These are phyloP conservation scores for Podospora conica DNA, from an alignment of 495 filamentous ascomycete genomes.

Conservation along the genomic window DNA sequence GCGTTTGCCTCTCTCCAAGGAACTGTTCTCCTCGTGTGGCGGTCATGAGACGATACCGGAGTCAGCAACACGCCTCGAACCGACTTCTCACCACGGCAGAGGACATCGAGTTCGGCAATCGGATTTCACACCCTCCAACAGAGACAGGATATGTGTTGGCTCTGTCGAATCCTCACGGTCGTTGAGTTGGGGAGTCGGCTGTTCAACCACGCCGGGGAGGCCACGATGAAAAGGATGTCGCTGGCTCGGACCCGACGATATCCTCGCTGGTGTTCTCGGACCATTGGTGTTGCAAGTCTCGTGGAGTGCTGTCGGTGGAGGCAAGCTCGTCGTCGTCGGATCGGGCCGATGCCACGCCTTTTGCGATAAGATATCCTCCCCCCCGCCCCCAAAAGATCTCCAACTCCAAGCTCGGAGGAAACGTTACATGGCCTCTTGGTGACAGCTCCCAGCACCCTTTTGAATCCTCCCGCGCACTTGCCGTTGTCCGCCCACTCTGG, in stretches of 20 bases:
- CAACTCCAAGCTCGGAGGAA: neutral
- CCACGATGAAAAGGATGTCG: neutral
- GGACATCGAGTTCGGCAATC: neutral
- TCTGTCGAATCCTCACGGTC: neutral
- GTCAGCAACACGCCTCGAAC: neutral
- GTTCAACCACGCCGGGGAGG: no score
- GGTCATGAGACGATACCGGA: neutral
- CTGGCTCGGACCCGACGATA: no score
- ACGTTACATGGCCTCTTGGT: constrained; percentile 14
- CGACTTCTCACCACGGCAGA: neutral
- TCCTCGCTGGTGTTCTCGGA: no score
- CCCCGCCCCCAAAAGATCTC: neutral
- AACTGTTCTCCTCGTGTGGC: neutral
- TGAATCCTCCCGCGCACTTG: neutral
- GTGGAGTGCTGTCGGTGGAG: neutral
- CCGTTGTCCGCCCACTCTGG: constrained; percentile 7
- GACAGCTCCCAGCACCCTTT: neutral
- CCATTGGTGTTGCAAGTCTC: neutral
- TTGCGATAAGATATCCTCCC: neutral
- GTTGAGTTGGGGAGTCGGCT: neutral
- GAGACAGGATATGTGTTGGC: neutral
- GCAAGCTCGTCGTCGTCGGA: neutral
- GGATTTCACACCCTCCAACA: neutral
- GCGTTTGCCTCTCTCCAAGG: neutral
- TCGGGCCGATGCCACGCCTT: neutral